Evolutionary conservation across 768 basidiomycete species (phyloP), one percentile per base, ranked within the genome.

Genomic region (Psilocybe subaeruginosa): DNA sequence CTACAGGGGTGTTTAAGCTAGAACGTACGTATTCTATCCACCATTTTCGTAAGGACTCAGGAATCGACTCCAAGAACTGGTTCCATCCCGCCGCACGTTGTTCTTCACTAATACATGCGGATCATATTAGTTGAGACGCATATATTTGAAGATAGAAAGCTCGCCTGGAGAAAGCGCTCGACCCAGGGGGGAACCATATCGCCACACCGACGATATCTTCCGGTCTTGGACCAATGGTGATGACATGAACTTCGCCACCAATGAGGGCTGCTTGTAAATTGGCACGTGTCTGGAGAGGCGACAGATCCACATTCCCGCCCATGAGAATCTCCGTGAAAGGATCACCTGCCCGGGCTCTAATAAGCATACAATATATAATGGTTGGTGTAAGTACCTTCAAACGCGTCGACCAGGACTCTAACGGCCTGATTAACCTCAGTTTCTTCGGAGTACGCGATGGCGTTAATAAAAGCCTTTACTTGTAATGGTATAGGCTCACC

Each of bases 171-270:
- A 69, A 64, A 16, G 63, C 50, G 14, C 59, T 61, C 50, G 66
- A 63, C 1, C 74, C 74, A 4, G 74, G 76, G 0, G 72, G 70
- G 62, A 68, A 74, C 73, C 74, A 75, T 11, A 72, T 16, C 8
- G 73, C 71, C 6, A 67, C 72, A n/a, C 74, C 72, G 9, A 75
- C 65, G 29, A 76, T 72, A 27, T 74, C 70, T 4, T 59, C 56
- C 0, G 59, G 37, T 3, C 59, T 54, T 9, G 68, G 62, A 3
- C 71, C 70, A 8, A 70, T 30, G n/a, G 61, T 48, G n/a, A 71
- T 68, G 8, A 73, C 62, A 31, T 72, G 69, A 3, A 74, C 62
- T 35, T 70, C 61, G 23, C 74, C 74, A 5, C 72, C 74, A 23
- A 74, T 59, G 11, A 65, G 48, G 1, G 69, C 66, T 4, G 62